phyloP scores from a whole-genome alignment of 2,329 filamentous ascomycete species.

The Cordyceps sp. region DNA sequence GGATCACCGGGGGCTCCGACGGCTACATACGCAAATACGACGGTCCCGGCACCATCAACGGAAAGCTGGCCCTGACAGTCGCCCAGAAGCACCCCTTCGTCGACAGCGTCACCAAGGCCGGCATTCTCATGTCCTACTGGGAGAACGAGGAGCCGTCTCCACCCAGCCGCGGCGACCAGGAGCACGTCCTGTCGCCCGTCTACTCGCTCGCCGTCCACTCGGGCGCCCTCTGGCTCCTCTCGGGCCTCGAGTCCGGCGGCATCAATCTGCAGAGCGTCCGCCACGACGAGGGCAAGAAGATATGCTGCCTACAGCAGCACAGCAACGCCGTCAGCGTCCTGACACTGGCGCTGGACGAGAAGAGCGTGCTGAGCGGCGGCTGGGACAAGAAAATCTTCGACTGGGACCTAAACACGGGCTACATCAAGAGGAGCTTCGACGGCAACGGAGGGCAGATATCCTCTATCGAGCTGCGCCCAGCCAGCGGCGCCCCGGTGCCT shows the following conservation, averaged over 20 bases:
- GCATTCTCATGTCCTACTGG: constrained; percentile 92
- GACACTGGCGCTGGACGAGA: constrained; percentile 68
- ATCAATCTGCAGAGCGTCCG: constrained; percentile 90
- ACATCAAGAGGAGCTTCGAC: constrained; percentile 58
- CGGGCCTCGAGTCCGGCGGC: constrained; percentile 73
- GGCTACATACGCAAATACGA: constrained; percentile 97
- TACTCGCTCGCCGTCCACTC: constrained; percentile 89
- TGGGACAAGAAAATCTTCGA: constrained; percentile 94
- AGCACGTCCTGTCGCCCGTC: constrained; percentile 64
- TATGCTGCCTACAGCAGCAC: constrained; percentile 66
- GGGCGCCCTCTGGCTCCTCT: constrained; percentile 78
- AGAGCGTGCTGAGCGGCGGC: constrained; percentile 73
- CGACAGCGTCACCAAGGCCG: constrained; percentile 90
- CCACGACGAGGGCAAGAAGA: constrained; percentile 86
- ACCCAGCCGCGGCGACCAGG: constrained; percentile 30
- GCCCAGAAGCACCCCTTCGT: constrained; percentile 95
- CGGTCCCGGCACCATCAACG: constrained; percentile 86
- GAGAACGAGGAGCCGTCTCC: constrained; percentile 71
- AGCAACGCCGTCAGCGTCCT: constrained; percentile 85
- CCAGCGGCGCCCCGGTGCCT: constrained; percentile 59
- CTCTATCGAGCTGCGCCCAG: constrained; percentile 68
- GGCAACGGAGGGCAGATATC: constrained; percentile 73
- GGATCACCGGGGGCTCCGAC: constrained; percentile 85
- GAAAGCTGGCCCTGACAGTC: constrained; percentile 82
- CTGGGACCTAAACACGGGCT: constrained; percentile 85